These are phyloP conservation scores for Nitzschia inconspicua DNA, from an alignment of 108 stramenopile genomes.

Conservation along the genomic window DNA sequence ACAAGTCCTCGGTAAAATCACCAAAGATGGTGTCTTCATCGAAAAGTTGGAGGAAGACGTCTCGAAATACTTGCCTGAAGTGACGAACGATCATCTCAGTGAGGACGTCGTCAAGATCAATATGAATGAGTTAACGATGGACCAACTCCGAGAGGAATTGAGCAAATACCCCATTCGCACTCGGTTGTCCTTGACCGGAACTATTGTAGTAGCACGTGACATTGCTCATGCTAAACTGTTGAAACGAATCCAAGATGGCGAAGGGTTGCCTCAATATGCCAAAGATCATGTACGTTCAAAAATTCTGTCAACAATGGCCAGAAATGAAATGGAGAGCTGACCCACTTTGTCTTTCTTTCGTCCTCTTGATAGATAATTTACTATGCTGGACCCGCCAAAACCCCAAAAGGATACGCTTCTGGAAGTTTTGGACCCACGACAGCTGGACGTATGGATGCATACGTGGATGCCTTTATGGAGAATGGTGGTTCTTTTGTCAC, in stretches of 20 bases:
- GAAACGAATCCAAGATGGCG: slow-evolving; percentile 85
- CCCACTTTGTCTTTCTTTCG: too few relatives aligned
- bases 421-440: slow-evolving; percentile 96
- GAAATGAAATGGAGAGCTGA: too few relatives aligned
- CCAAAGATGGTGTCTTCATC: slow-evolving; percentile 92
- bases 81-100: slow-evolving; percentile 51
- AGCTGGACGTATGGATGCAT: slow-evolving; percentile 97
- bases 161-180: slow-evolving; percentile 85
- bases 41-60: slow-evolving; percentile 92
- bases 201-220: slow-evolving; percentile 95
- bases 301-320: too few relatives aligned
- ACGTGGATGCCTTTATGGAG: slow-evolving; percentile 92
- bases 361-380: too few relatives aligned
- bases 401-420: slow-evolving; percentile 93
- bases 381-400: slow-evolving; percentile 97
- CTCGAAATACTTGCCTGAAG: slow-evolving; percentile 90
- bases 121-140: slow-evolving; percentile 86
- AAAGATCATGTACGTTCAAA: too few relatives aligned
- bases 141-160: slow-evolving; percentile 74
- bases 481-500: slow-evolving; percentile 90
- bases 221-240: slow-evolving; percentile 97
- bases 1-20: slow-evolving; percentile 93
- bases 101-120: slow-evolving; percentile 81
- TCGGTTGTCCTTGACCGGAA: slow-evolving; percentile 83
- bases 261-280: slow-evolving; percentile 93